Conservation (phyloP, 768 basidiomycete genomes). For the Tephrocybe sp. region DNA sequence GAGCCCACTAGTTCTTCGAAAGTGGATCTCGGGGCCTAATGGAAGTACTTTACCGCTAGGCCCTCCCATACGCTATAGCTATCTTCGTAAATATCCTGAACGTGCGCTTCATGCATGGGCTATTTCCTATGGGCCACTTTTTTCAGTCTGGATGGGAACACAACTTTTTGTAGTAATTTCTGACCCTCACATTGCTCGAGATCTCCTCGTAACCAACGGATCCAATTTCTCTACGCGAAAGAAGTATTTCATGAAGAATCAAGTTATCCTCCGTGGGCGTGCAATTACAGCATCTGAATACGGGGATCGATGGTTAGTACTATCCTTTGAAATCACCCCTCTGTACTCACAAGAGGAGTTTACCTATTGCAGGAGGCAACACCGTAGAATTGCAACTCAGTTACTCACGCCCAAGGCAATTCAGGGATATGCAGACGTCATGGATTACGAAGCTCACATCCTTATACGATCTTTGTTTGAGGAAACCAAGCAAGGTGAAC, state of each 20-base stretch:
- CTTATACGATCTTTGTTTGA: slow-evolving; percentile 34
- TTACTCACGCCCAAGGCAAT: slow-evolving; percentile 32
- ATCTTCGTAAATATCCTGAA: slow-evolving; percentile 33
- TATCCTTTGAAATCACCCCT: background rate
- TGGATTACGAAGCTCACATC: slow-evolving; percentile 38
- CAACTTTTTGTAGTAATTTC: slow-evolving; percentile 35
- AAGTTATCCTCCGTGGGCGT: slow-evolving; percentile 29
- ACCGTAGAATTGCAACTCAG: slow-evolving; percentile 35
- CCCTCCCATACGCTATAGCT: slow-evolving; percentile 25
- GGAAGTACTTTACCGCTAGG: slow-evolving; percentile 26
- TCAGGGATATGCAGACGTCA: slow-evolving; percentile 26
- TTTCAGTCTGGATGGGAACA: slow-evolving; percentile 35
- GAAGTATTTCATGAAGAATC: slow-evolving; percentile 32
- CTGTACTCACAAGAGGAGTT: background rate
- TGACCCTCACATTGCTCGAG: slow-evolving; percentile 29
- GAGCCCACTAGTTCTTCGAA: slow-evolving; percentile 15
- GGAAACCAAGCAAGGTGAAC: slow-evolving; percentile 24
- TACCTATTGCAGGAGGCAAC: slow-evolving; percentile 29
- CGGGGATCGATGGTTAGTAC: slow-evolving; percentile 27
- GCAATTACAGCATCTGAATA: slow-evolving; percentile 32
- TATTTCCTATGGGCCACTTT: slow-evolving; percentile 29
- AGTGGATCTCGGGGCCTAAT: slow-evolving; percentile 13
- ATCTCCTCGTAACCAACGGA: slow-evolving; percentile 34
- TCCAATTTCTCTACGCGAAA: slow-evolving; percentile 32
- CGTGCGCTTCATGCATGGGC: slow-evolving; percentile 30